Evolutionary conservation across 805 yeast genomes (phyloP), one percentile per base, ranked within the genome.

Genomic region (Metschnikowia reukaufii): DNA sequence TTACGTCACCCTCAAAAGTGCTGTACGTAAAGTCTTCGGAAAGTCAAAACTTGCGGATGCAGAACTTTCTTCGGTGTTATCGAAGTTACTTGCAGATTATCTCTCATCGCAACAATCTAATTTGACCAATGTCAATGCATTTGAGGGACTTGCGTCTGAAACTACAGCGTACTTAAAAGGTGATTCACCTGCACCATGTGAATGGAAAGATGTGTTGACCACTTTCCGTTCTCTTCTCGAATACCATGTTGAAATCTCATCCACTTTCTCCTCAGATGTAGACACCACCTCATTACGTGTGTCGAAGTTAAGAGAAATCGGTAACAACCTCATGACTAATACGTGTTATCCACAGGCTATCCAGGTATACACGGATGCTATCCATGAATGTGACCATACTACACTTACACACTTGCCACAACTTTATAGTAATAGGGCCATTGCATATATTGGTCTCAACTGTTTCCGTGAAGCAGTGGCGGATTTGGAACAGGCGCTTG

Each of bases 361-460:
- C 36, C 58, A 64, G 41, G 58, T 60, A 5, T 72, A 71, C 51
- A 72, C 75, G 17, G 60, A 64, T 20, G 76, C 74, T 3, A 48
- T 70, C 12, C 59, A 62, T 30, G 30, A 55, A 15, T 59, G 66
- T 30, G 51, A 50, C 9, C 38, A 45, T 9, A 36, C 56, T 3
- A 38, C 58, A 10, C 20, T 46, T 3, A 44, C 48, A 15, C 46
- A 47, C 27, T 38, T 44, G 37, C 66, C 73, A 1, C 76, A 71
- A 45, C 52, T 72, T 21, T 53, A 58, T 32, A 64, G 70, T 25
- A 72, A 72, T 52, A 48, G 76, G 39, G 72, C 76, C 6, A 66
- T 72, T 39, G 73, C 75, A 15, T 71, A 57, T 47, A 69, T 72
- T 31, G 75, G 74, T 4, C 57, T 70, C 27, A 67, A 68, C 42